phyloP scores from a whole-genome alignment of 2,329 filamentous ascomycete genomes.

The Zymoseptoria ardabiliae region DNA sequence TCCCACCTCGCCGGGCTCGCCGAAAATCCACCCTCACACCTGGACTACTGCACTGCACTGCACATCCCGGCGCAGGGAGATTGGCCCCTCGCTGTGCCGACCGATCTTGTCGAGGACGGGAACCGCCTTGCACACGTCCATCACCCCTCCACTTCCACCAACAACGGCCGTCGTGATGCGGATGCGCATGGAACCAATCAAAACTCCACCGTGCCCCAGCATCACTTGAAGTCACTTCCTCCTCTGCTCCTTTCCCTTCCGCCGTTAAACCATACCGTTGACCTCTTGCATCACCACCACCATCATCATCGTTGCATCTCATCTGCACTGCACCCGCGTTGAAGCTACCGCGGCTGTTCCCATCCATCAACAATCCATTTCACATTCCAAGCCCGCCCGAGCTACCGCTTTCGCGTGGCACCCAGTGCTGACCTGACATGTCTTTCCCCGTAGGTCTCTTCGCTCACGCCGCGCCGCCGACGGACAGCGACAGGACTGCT shows the following conservation, averaged over 20 bases:
- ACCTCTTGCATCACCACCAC: background rate
- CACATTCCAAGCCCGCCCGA: background rate
- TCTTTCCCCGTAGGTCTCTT: slow-evolving; percentile 19
- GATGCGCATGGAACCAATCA: background rate
- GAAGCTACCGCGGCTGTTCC: background rate
- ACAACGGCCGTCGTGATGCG: background rate
- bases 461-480: slow-evolving; percentile 16
- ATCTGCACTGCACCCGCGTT: background rate
- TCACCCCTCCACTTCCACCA: background rate
- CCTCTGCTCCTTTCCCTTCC: background rate
- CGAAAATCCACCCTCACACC: background rate
- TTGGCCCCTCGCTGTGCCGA: background rate
- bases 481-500: slow-evolving; percentile 7
- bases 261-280: background rate
- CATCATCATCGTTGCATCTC: background rate
- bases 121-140: background rate
- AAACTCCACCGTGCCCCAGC: background rate
- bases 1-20: background rate
- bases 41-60: background rate
- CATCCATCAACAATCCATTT: background rate
- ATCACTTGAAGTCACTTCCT: too few species aligned
- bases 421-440: slow-evolving; percentile 21
- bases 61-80: background rate
- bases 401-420: background rate
- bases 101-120: background rate